phyloP scores from a whole-genome alignment of 2,329 filamentous ascomycete species.

The Aspergillus texensis region DNA sequence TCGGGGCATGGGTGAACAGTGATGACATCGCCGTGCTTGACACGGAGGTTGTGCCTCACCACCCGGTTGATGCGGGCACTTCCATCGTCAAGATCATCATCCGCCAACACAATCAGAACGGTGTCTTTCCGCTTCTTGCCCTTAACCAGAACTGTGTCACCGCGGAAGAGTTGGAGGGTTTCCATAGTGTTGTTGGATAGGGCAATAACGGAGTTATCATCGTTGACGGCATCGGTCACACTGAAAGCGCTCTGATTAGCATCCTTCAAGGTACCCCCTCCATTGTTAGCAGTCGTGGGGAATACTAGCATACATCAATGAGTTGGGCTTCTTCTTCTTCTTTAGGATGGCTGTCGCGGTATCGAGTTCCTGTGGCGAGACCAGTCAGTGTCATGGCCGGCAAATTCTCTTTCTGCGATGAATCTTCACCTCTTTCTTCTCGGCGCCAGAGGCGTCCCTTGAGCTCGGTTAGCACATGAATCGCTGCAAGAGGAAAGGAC shows the following conservation, averaged over 20 bases:
- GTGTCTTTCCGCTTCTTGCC: constrained; percentile 99
- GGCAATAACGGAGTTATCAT: constrained; percentile 99
- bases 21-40: constrained; percentile 98
- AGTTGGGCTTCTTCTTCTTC: constrained; percentile 99
- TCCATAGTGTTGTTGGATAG: constrained; percentile 99
- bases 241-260: constrained; percentile 51
- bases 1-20: constrained; percentile 97
- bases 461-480: constrained; percentile 43
- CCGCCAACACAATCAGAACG: constrained; percentile 93
- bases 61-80: constrained; percentile 98
- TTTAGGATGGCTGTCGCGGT: constrained; percentile 95
- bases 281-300: neutral
- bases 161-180: constrained; percentile 94
- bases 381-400: constrained; percentile 33
- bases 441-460: constrained; percentile 87
- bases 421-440: constrained; percentile 72
- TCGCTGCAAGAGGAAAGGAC: constrained; percentile 17
- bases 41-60: constrained; percentile 94
- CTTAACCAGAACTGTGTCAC: constrained; percentile 96
- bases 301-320: constrained; percentile 74
- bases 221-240: constrained; percentile 96
- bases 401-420: constrained; percentile 35
- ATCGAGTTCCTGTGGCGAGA: constrained; percentile 71
- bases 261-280: constrained; percentile 14
- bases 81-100: constrained; percentile 97